These are phyloP conservation scores for Camelina sativa DNA, from an alignment of 345 rosid species.

Conservation along the genomic window DNA sequence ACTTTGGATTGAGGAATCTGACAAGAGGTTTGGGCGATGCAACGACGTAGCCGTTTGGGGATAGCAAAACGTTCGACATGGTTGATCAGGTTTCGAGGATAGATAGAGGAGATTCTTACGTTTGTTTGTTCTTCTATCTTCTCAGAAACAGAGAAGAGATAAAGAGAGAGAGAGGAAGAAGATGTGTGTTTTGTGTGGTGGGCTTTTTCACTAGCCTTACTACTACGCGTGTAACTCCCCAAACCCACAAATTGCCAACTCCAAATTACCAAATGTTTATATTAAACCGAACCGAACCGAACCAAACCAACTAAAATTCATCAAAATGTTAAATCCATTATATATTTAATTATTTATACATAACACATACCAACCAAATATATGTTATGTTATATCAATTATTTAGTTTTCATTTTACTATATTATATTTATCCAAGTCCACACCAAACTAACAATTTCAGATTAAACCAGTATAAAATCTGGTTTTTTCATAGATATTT, in stretches of 20 bases:
- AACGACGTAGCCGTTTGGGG: conserved; percentile 59
- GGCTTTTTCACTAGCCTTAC: conserved; percentile 28
- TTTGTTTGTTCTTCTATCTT: neutral
- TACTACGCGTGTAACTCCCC: conserved; percentile 39
- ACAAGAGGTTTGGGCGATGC: conserved; percentile 54
- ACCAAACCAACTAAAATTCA: no score
- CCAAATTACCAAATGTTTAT: neutral
- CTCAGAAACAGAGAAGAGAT: conserved; percentile 3
- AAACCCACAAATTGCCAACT: neutral
- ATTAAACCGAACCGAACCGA: no score
- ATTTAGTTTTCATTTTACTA: no score
- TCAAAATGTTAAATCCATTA: no score
- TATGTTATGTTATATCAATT: no score
- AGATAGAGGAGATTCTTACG: conserved; percentile 15
- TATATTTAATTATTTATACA: no score
- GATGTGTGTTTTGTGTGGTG: conserved; percentile 27
- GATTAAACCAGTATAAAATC: neutral
- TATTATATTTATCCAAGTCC: neutral
- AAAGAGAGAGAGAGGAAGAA: neutral
- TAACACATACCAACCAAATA: no score
- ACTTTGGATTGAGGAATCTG: conserved; percentile 34
- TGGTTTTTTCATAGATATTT: no score
- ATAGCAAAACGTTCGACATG: conserved; percentile 74
- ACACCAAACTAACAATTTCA: neutral
- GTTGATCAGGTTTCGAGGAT: conserved; percentile 15